phyloP scores from a whole-genome alignment of 768 basidiomycete species.

The Agaricus blazei region DNA sequence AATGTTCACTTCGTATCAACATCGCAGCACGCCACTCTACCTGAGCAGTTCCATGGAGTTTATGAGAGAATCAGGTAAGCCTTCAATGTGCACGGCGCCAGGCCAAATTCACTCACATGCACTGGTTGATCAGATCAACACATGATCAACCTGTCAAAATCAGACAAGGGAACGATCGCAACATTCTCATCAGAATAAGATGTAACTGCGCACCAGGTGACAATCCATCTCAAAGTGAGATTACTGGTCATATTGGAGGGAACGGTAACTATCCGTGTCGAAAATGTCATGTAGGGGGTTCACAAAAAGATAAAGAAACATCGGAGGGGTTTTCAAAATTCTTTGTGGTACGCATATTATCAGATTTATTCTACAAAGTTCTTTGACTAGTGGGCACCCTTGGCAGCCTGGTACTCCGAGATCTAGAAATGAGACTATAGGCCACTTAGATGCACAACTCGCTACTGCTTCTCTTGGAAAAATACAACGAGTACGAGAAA shows the following conservation, averaged over 20 bases:
- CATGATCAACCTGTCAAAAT: slow-evolving; percentile 26
- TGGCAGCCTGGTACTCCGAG: slow-evolving; percentile 14
- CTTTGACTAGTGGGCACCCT: no score
- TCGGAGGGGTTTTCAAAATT: slow-evolving; percentile 29
- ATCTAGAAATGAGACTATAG: slow-evolving; percentile 15
- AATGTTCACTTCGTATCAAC: slow-evolving; percentile 34
- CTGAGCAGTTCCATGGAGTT: slow-evolving; percentile 33
- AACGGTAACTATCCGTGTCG: slow-evolving; percentile 35
- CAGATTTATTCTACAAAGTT: no score
- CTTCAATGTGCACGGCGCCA: neutral
- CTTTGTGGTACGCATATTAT: slow-evolving; percentile 13
- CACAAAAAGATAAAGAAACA: slow-evolving; percentile 23
- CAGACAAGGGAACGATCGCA: slow-evolving; percentile 20
- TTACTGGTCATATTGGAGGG: slow-evolving; percentile 32
- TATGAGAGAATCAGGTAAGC: slow-evolving; percentile 26
- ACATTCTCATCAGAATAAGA: slow-evolving; percentile 21
- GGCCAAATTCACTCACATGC: neutral
- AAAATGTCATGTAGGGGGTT: slow-evolving; percentile 33
- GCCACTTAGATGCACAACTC: slow-evolving; percentile 25
- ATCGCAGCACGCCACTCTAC: slow-evolving; percentile 27
- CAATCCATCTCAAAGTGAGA: slow-evolving; percentile 35
- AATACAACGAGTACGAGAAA: slow-evolving; percentile 18
- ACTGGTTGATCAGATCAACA: slow-evolving; percentile 19
- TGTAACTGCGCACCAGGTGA: slow-evolving; percentile 27
- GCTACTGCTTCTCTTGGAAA: slow-evolving; percentile 25